These are phyloP conservation scores for Kingdonia uniflora DNA, from an alignment of 164 flowering plant genomes.

Conservation along the genomic window DNA sequence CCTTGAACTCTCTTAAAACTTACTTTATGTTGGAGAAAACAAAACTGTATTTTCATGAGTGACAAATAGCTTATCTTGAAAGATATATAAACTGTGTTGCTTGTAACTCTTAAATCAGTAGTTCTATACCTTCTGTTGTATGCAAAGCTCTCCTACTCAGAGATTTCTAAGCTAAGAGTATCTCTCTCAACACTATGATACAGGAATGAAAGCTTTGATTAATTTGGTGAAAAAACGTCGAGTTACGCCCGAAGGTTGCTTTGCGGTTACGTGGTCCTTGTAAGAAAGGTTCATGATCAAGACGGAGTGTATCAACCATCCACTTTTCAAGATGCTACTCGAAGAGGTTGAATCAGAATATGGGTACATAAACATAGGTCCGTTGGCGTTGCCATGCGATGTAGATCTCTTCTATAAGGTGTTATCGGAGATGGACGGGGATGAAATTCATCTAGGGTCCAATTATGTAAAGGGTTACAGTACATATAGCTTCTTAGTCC, in stretches of 20 bases:
- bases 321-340: constrained; percentile 41
- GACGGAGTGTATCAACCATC: constrained; percentile 42
- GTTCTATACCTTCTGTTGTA: too few species aligned
- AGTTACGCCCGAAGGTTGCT: constrained; percentile 45
- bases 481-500: constrained; percentile 29
- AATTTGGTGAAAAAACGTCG: constrained; percentile 20
- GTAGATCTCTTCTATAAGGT: constrained; percentile 38
- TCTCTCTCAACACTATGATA: constrained; percentile 48
- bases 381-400: constrained; percentile 44
- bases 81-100: too few species aligned
- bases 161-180: too few species aligned
- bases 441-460: constrained; percentile 19
- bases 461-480: constrained; percentile 10
- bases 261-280: constrained; percentile 44
- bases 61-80: too few species aligned
- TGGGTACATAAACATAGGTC: constrained; percentile 38
- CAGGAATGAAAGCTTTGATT: constrained; percentile 33
- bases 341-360: constrained; percentile 58
- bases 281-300: constrained; percentile 39
- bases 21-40: too few species aligned
- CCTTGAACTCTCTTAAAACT: too few species aligned
- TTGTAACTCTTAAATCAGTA: too few species aligned
- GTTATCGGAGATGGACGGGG: constrained; percentile 35
- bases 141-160: too few species aligned
- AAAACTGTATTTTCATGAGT: too few species aligned